Evolutionary conservation across 2,329 filamentous ascomycete species (phyloP).

Genomic region (Emergomyces orientalis): DNA sequence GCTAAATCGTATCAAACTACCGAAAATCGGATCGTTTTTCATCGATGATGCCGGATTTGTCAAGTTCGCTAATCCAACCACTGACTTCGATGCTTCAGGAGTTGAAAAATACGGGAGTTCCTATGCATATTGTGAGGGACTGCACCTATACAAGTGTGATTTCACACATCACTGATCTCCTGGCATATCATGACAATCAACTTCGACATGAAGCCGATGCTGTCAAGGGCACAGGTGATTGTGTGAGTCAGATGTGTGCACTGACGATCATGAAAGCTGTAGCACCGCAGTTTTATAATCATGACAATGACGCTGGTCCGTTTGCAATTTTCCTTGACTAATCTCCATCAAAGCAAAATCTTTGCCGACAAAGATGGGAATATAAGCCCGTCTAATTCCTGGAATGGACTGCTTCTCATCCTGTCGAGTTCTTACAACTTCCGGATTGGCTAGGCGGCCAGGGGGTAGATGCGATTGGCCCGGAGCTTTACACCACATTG

Average conservation of each 20-base stretch:
- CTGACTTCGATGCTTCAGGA: slow-evolving; percentile 18
- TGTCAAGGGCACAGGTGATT: slow-evolving; percentile 10
- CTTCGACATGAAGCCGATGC: slow-evolving; percentile 21
- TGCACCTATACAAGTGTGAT: slow-evolving; percentile 19
- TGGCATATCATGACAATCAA: slow-evolving; percentile 19
- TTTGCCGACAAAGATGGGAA: slow-evolving; percentile 31
- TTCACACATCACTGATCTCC: slow-evolving; percentile 20
- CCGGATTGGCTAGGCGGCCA: slow-evolving; percentile 22
- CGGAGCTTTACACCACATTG: slow-evolving; percentile 5
- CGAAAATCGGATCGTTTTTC: slow-evolving; percentile 19
- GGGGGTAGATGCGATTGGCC: slow-evolving; percentile 15
- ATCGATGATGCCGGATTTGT: slow-evolving; percentile 18
- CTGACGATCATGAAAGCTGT: slow-evolving; percentile 21
- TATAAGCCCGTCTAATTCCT: slow-evolving; percentile 25
- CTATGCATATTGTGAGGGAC: slow-evolving; percentile 17
- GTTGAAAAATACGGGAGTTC: slow-evolving; percentile 21
- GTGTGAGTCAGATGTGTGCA: slow-evolving; percentile 10
- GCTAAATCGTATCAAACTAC: slow-evolving; percentile 12
- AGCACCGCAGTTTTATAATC: slow-evolving; percentile 20
- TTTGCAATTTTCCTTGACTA: slow-evolving; percentile 29
- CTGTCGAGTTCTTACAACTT: slow-evolving; percentile 22
- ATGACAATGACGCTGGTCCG: slow-evolving; percentile 25
- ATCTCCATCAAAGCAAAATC: slow-evolving; percentile 23
- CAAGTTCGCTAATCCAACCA: slow-evolving; percentile 18
- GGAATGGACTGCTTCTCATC: slow-evolving; percentile 26